Evolutionary conservation across 2,329 filamentous ascomycete species (phyloP), one percentile per base, ranked within the genome.

Genomic region (Aspergillus neotritici): DNA sequence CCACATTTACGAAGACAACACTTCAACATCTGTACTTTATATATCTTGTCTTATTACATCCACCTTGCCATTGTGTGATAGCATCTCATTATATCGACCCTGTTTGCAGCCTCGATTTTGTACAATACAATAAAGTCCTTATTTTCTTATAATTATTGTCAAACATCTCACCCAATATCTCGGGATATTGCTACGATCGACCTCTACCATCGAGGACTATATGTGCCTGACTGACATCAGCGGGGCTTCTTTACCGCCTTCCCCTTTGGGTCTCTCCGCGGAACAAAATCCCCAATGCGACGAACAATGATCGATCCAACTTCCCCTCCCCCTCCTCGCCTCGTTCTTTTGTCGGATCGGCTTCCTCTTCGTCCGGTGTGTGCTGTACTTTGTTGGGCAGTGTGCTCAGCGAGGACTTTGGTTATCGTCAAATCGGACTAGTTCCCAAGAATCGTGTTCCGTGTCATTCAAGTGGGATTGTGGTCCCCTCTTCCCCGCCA

Each of bases 351-450:
- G 31, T 21, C 31, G 21, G 28, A 40, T 35, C 40, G 25, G 9
- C 6, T 25, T 30, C 12, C 37, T 46, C 44, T 44, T 44, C 48
- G 53, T 52, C 52, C 47, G 47, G 34, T 33, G 48, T 54, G 48
- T 55, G 52, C 54, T 57, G 59, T 57, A 53, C 54, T 49, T 47
- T 30, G 34, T 31, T 40, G 52, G 49, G 48, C 53, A 54, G 57
- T 53, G 55, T 54, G 21, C 21, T 25, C 5, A 21, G 54, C 43
- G 32, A 6, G n/a, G 37, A 25, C 17, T 5, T 34, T 5, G 15
- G 37, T 38, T 28, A 8, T 31, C 12, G 34, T n/a, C 41, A n/a
- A 2, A 12, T 32, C 34, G 11, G 12, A 40, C 11, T 31, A 8
- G 7, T 3, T 21, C 29, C 29, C n/a, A 16, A 21, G 35, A 29